Evolutionary conservation across 2,329 filamentous ascomycete genomes (phyloP).

Genomic region (Podosphaera xanthii): DNA sequence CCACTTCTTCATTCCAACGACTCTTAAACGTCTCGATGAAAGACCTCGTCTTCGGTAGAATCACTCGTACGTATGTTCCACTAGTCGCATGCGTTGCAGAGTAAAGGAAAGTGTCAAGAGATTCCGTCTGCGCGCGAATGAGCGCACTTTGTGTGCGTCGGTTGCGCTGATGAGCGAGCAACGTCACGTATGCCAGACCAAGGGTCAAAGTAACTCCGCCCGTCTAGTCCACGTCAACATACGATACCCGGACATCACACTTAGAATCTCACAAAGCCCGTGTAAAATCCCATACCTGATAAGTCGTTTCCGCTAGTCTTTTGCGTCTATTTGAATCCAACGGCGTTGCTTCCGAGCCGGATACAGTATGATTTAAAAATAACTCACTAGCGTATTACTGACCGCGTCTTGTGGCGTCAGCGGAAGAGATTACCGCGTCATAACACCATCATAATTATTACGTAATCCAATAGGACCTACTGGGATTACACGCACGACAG

Average conservation of each 20-base stretch:
- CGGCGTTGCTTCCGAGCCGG: neutral
- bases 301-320: neutral
- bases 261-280: slow-evolving; percentile 39
- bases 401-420: neutral
- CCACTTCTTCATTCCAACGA: slow-evolving; percentile 54
- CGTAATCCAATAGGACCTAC: neutral
- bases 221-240: slow-evolving; percentile 25
- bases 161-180: slow-evolving; percentile 46
- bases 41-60: slow-evolving; percentile 27
- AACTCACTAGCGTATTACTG: neutral
- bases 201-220: slow-evolving; percentile 57
- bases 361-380: neutral
- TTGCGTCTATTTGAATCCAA: neutral
- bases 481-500: neutral
- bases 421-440: neutral
- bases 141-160: slow-evolving; percentile 34
- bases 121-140: slow-evolving; percentile 32
- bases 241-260: neutral
- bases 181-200: slow-evolving; percentile 46
- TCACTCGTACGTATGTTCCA: slow-evolving; percentile 24
- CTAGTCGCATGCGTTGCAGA: slow-evolving; percentile 12
- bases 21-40: slow-evolving; percentile 49
- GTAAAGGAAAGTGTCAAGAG: slow-evolving; percentile 17
- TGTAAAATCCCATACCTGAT: slow-evolving; percentile 32
- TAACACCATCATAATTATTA: neutral